These are phyloP conservation scores for Tricladium varicosporioides DNA, from an alignment of 2,329 filamentous ascomycete species.

Conservation along the genomic window DNA sequence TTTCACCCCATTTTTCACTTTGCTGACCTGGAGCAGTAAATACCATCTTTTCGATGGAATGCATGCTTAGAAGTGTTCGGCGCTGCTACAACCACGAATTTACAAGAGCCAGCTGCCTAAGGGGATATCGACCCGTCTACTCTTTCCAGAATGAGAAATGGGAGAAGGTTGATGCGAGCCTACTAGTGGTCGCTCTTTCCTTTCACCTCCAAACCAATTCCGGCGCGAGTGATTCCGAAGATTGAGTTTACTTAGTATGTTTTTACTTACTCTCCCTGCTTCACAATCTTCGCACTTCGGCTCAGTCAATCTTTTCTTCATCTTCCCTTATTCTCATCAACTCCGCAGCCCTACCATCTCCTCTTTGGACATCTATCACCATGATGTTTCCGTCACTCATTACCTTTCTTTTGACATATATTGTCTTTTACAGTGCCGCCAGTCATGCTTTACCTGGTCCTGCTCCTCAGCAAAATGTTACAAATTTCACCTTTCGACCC, in stretches of 20 bases:
- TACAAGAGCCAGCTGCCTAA: too few species aligned
- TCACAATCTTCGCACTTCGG: neutral
- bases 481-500: neutral
- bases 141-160: too few species aligned
- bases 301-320: neutral
- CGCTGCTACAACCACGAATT: too few species aligned
- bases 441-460: slow-evolving; percentile 4
- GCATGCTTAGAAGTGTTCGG: too few species aligned
- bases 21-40: too few species aligned
- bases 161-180: too few species aligned
- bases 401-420: slow-evolving; percentile 5
- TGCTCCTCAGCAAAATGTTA: neutral
- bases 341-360: neutral
- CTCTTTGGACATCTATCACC: neutral
- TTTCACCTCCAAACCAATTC: too few species aligned
- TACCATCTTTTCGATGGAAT: too few species aligned
- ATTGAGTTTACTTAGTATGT: neutral
- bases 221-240: too few species aligned
- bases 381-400: slow-evolving; percentile 9
- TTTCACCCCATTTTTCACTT: too few species aligned
- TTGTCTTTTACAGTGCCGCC: slow-evolving; percentile 3
- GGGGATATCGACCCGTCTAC: too few species aligned
- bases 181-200: too few species aligned
- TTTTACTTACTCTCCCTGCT: neutral
- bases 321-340: neutral